A percentile compares a stretch with the other conserved stretches of the same genome.
These are phyloP conservation scores for Alternaria rosae DNA, from an alignment of 2,329 filamentous ascomycete species.

Conservation along the genomic window DNA sequence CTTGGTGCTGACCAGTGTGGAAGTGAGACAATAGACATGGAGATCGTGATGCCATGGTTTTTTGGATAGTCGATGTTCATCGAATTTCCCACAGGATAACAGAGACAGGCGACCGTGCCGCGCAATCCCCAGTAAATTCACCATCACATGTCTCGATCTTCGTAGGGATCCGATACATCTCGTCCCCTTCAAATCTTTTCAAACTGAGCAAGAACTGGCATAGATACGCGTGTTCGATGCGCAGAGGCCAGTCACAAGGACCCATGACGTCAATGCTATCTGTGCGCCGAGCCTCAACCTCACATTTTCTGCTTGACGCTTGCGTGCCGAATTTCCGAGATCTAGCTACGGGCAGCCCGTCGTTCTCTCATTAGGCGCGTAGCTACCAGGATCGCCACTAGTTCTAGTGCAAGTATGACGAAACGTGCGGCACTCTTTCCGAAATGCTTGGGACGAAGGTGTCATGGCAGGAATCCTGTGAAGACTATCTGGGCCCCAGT, in stretches of 20 bases:
- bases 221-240: neutral
- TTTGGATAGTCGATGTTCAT: neutral
- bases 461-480: slow-evolving; percentile 1
- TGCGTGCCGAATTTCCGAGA: slow-evolving; percentile 10
- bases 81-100: neutral
- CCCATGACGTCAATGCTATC: slow-evolving; percentile 3
- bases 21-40: neutral
- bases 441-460: neutral
- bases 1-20: neutral
- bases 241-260: neutral
- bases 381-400: slow-evolving; percentile 2
- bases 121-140: neutral
- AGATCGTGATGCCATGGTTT: neutral
- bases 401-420: slow-evolving; percentile 7
- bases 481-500: neutral
- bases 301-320: neutral
- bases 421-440: slow-evolving; percentile 9
- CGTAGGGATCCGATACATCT: neutral
- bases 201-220: neutral
- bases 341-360: neutral
- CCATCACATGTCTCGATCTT: neutral
- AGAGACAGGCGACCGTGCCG: neutral
- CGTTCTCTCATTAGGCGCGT: slow-evolving; percentile 3
- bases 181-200: neutral
- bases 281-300: neutral